Evolutionary conservation across 805 yeast species (phyloP).

Genomic region (Nakazawaea sp.): DNA sequence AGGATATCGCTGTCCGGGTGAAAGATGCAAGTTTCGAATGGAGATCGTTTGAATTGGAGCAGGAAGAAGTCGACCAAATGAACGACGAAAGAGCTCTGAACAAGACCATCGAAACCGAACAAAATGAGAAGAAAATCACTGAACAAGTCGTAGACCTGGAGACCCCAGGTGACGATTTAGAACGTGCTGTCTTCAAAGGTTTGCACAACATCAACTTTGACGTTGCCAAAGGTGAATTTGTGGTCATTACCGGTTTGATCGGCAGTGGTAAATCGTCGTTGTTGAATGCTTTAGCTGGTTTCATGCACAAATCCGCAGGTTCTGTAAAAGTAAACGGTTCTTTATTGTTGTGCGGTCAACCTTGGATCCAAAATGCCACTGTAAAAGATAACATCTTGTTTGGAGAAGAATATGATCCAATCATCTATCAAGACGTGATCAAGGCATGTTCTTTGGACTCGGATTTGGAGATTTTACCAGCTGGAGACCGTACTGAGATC

Average conservation of each 20-base stretch:
- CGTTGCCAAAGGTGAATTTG: conserved; percentile 58
- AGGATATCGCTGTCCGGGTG: conserved; percentile 39
- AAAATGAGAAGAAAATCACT: background rate
- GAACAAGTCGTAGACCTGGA: conserved; percentile 1
- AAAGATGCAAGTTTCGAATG: conserved; percentile 57
- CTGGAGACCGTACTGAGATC: conserved; percentile 47
- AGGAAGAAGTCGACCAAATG: conserved; percentile 13
- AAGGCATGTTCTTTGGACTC: conserved; percentile 42
- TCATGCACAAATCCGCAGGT: conserved; percentile 48
- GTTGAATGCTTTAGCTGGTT: conserved; percentile 57
- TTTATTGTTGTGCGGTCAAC: conserved; percentile 41
- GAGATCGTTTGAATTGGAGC: conserved; percentile 39
- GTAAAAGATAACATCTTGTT: conserved; percentile 45
- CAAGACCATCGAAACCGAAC: background rate
- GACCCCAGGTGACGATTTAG: conserved; percentile 8
- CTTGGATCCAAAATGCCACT: conserved; percentile 47
- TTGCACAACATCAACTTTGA: conserved; percentile 42
- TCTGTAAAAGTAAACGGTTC: conserved; percentile 41
- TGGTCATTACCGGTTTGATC: conserved; percentile 72
- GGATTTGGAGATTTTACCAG: conserved; percentile 41
- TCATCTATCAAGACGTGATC: conserved; percentile 33
- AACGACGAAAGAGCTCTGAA: conserved; percentile 5
- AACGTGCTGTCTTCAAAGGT: conserved; percentile 30
- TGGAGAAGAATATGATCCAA: conserved; percentile 37
- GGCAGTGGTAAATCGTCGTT: conserved; percentile 72